Base-by-base conservation (phyloP, 2,329 filamentous ascomycete genomes). In the Cytospora chrysosperma region DNA sequence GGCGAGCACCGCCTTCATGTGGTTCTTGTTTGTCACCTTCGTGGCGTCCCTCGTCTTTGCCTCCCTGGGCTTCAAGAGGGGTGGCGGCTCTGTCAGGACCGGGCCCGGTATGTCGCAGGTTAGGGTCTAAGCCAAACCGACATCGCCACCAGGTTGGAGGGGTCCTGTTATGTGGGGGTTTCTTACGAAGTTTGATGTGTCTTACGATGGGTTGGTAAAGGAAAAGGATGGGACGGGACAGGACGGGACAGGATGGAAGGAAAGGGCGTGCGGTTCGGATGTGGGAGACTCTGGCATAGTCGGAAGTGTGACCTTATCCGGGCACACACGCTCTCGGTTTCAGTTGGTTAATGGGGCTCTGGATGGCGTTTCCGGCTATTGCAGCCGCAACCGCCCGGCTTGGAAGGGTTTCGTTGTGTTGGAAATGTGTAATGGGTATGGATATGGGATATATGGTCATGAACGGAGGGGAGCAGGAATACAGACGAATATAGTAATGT, bases 1-100 rank as follows among this genome's bases (percentile, higher is more conserved):
- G 78, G 90, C 90, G 43, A 84, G 85, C 67, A 86, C 85, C 37
- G 89, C 85, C 43, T 94, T 94, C 78, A 82, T 92, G 77, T 94
- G 89, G 89, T 93, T 93, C 77, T 83, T 91, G 56, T 91, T 88
- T 74, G 82, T 78, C 47, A 80, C 83, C 28, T 90, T 88, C 71
- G 77, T 79, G 30, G 86, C 79, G 4, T 81, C 82, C 49, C 73
- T 87, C 52, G 78, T 85, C 71, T 81, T 90, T 67, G 77, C 82
- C 61, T 74, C 86, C 70, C 76, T 78, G 65, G 81, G 82, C 63
- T 79, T 82, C 69, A 80, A 82, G 53, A 81, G 85, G 49, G 76
- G 80, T 60, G 76, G 77, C 59, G 78, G 81, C 19, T 81, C 79
- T 32, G 69, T 78, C 55, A 75, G 78, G 66, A 74, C 75, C 32